A percentile compares a stretch with the other conserved stretches of the same genome.
phyloP scores from a whole-genome alignment of 2,329 filamentous ascomycete species.

The Bimuria novae-zelandiae region DNA sequence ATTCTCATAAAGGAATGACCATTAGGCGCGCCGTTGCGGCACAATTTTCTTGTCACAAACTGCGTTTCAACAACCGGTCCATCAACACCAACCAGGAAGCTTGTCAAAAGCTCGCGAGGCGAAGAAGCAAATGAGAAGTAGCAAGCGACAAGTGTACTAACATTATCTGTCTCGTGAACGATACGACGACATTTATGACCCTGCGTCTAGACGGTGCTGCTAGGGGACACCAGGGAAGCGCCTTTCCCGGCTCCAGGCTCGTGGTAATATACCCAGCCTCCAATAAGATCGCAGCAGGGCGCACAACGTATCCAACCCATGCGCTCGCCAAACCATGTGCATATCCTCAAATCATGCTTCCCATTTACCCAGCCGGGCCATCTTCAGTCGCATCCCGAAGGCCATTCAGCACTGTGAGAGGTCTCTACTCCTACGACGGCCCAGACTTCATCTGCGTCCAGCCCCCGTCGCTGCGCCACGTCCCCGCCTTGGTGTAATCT shows the following conservation, averaged over 20 bases:
- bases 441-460: constrained; percentile 71
- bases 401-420: no score
- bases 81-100: no score
- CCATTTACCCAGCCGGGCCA: background rate
- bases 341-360: background rate
- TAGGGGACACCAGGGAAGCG: background rate
- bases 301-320: background rate
- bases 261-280: background rate
- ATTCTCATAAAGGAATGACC: background rate
- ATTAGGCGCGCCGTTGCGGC: no score
- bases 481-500: constrained; percentile 77
- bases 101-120: no score
- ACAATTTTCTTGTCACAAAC: no score
- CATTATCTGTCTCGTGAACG: background rate
- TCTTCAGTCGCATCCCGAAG: no score
- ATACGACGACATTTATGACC: background rate
- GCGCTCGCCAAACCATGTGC: background rate
- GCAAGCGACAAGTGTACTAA: no score
- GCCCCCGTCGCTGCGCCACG: constrained; percentile 66
- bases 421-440: constrained; percentile 48
- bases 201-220: background rate
- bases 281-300: background rate
- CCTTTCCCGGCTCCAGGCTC: background rate
- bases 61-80: no score
- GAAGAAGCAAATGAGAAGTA: no score